Percentiles rank a stretch among this genome's conserved stretches.
Evolutionary conservation across 2,329 filamentous ascomycete genomes (phyloP).

Genomic region (Didymella glomerata): DNA sequence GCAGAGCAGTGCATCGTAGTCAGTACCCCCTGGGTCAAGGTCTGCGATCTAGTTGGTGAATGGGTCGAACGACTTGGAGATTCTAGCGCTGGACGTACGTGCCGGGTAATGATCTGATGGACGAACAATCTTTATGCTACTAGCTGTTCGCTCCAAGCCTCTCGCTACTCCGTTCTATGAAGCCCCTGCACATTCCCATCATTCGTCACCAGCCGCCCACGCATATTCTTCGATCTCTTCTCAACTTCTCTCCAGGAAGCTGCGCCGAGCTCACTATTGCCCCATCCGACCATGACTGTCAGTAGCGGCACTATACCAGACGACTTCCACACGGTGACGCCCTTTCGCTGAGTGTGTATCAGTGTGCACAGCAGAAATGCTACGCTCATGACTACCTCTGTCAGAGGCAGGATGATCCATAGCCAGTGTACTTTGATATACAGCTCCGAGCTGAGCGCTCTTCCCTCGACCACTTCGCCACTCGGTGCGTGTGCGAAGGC

Average conservation of each 20-base stretch:
- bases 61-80: background rate
- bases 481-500: conserved; percentile 7
- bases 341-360: conserved; percentile 5
- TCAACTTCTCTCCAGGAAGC: background rate
- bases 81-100: background rate
- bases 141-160: background rate
- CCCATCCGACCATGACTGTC: conserved; percentile 9
- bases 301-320: conserved; percentile 3
- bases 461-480: background rate
- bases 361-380: conserved; percentile 2
- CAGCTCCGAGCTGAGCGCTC: background rate
- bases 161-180: background rate
- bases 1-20: background rate
- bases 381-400: conserved; percentile 6
- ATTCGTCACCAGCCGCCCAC: background rate
- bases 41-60: background rate
- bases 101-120: too few species aligned
- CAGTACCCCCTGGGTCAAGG: background rate
- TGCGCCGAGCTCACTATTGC: background rate
- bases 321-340: conserved; percentile 2
- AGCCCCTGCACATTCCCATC: conserved; percentile 1
- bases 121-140: too few species aligned
- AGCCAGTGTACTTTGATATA: conserved; percentile 9
- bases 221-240: conserved; percentile 1
- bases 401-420: conserved; percentile 9